These are phyloP conservation scores for Bremia lactucae DNA, from an alignment of 352 stramenopile species.

Conservation along the genomic window DNA sequence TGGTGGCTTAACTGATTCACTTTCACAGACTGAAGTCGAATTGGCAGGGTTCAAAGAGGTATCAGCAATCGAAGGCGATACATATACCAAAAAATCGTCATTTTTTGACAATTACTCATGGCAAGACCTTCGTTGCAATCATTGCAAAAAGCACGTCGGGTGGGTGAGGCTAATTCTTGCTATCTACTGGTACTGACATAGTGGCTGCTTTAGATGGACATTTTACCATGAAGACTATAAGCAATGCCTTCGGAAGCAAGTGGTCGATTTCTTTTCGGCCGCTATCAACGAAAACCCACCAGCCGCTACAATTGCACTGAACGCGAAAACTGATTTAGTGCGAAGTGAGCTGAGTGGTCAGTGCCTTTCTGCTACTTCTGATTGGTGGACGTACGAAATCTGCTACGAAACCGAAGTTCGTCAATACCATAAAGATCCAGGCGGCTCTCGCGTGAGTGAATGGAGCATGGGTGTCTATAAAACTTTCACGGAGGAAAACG, in stretches of 20 bases:
- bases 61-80: conserved; percentile 41
- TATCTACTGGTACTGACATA: neutral
- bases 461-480: conserved; percentile 79
- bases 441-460: conserved; percentile 57
- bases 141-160: conserved; percentile 72
- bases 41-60: conserved; percentile 59
- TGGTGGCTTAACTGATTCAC: neutral
- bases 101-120: conserved; percentile 81
- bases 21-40: conserved; percentile 60
- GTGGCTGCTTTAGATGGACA: conserved; percentile 36
- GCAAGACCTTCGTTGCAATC: conserved; percentile 57
- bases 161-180: conserved; percentile 11
- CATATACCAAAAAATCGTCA: conserved; percentile 60
- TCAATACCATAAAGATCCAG: conserved; percentile 70
- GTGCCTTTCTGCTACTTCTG: conserved; percentile 46
- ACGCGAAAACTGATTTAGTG: conserved; percentile 35
- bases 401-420: conserved; percentile 76
- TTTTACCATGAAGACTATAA: conserved; percentile 76
- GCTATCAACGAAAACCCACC: conserved; percentile 30
- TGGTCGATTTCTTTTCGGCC: conserved; percentile 39
- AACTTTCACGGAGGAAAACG: conserved; percentile 14
- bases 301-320: conserved; percentile 18
- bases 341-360: conserved; percentile 36
- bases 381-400: conserved; percentile 82
- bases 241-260: conserved; percentile 51